phyloP scores from a whole-genome alignment of 2,329 filamentous ascomycete species.

The Cercospora nicotianae region DNA sequence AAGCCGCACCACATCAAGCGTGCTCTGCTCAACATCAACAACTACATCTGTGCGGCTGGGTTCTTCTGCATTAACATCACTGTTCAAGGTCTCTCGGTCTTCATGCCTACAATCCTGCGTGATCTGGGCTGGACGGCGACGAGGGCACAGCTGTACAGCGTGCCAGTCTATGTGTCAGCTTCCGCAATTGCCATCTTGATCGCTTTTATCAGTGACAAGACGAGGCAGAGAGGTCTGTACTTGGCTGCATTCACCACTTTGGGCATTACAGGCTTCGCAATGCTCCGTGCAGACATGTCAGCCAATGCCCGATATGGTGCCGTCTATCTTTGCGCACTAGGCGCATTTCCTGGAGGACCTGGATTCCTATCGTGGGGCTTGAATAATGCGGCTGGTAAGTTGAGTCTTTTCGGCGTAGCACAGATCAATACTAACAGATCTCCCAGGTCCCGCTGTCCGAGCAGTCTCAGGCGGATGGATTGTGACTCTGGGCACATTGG shows the following conservation, averaged over 20 bases:
- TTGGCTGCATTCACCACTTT: constrained; percentile 28
- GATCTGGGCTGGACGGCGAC: constrained; percentile 65
- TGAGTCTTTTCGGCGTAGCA: not conserved
- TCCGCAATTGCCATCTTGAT: constrained; percentile 28
- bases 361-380: constrained; percentile 60
- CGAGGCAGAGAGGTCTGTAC: constrained; percentile 26
- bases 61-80: constrained; percentile 64
- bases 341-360: constrained; percentile 59
- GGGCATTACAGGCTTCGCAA: constrained; percentile 39
- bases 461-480: constrained; percentile 59
- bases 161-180: constrained; percentile 43
- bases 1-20: constrained; percentile 52
- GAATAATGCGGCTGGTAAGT: constrained; percentile 55
- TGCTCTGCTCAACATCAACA: constrained; percentile 58
- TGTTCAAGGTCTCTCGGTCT: constrained; percentile 49
- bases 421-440: not conserved
- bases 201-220: constrained; percentile 31
- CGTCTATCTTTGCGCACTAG: constrained; percentile 42
- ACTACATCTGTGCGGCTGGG: constrained; percentile 58
- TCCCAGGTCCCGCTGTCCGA: constrained; percentile 51
- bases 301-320: constrained; percentile 38
- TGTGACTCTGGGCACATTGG: constrained; percentile 56
- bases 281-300: constrained; percentile 33
- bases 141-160: constrained; percentile 44
- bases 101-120: constrained; percentile 56